These are phyloP conservation scores for Pythium scleroteichum DNA, from an alignment of 352 stramenopile genomes.

Conservation along the genomic window DNA sequence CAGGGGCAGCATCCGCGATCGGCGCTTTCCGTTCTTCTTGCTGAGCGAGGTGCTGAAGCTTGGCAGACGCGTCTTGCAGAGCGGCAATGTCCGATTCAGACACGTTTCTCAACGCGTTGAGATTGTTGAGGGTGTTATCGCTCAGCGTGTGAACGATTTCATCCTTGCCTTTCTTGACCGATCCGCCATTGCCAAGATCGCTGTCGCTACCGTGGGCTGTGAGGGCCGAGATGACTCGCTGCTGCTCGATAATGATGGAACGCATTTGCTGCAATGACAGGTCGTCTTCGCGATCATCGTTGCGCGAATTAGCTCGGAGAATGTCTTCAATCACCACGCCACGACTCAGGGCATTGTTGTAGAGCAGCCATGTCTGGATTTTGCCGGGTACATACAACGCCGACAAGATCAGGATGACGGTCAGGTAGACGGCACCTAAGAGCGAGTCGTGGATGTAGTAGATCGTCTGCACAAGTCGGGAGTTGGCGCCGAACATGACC, in stretches of 20 bases:
- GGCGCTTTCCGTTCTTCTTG: conserved; percentile 20
- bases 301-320: conserved; percentile 50
- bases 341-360: conserved; percentile 93
- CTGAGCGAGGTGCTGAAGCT: conserved; percentile 35
- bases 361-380: conserved; percentile 94
- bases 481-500: conserved; percentile 73
- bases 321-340: conserved; percentile 95
- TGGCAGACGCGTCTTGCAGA: conserved; percentile 36
- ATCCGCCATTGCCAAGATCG: conserved; percentile 19
- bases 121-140: conserved; percentile 40
- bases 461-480: conserved; percentile 79
- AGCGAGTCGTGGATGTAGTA: conserved; percentile 92
- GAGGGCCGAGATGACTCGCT: conserved; percentile 40
- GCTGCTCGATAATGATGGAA: conserved; percentile 50
- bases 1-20: conserved; percentile 1
- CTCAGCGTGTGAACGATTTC: conserved; percentile 38
- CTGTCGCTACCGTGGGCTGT: conserved; percentile 39
- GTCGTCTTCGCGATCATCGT: conserved; percentile 46
- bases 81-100: conserved; percentile 40
- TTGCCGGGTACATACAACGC: conserved; percentile 78
- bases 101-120: conserved; percentile 34
- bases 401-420: conserved; percentile 84
- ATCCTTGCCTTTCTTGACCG: conserved; percentile 24
- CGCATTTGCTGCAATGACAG: conserved; percentile 44
- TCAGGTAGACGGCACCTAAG: conserved; percentile 86